Evolutionary conservation across 306 rosid species (phyloP).

Genomic region (Acacia acuminata): DNA sequence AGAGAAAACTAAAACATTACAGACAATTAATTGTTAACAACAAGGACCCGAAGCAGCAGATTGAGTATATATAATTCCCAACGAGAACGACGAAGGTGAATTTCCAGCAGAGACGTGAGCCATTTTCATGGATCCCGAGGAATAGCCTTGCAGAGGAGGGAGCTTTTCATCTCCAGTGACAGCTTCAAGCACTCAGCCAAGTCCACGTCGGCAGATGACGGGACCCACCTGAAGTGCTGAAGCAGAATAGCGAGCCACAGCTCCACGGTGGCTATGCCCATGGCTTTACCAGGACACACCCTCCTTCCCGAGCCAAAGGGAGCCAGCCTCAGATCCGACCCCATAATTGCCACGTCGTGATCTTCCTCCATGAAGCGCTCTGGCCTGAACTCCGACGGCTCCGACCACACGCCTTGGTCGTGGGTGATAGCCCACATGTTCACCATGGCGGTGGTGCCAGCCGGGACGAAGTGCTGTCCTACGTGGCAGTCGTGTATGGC

Average conservation of each 20-base stretch:
- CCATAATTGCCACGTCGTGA: conserved; percentile 47
- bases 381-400: conserved; percentile 53
- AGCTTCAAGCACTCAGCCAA: conserved; percentile 69
- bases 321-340: conserved; percentile 76
- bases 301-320: conserved; percentile 85
- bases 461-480: conserved; percentile 58
- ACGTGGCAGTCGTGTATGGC: conserved; percentile 66
- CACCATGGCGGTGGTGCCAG: conserved; percentile 82
- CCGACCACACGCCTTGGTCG: conserved; percentile 56
- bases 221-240: conserved; percentile 58
- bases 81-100: background rate
- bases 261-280: conserved; percentile 75
- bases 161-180: conserved; percentile 63
- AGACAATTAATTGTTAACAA: background rate
- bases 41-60: background rate
- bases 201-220: conserved; percentile 40
- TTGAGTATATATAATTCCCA: background rate
- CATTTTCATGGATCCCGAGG: conserved; percentile 30
- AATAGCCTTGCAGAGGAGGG: conserved; percentile 50
- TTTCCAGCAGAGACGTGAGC: background rate
- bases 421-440: conserved; percentile 86
- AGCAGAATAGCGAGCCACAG: conserved; percentile 74
- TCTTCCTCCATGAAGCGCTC: conserved; percentile 52
- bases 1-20: background rate
- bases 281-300: conserved; percentile 80